Evolutionary conservation across 805 yeast species (phyloP).

Genomic region (Tanozyma kutaoensis): DNA sequence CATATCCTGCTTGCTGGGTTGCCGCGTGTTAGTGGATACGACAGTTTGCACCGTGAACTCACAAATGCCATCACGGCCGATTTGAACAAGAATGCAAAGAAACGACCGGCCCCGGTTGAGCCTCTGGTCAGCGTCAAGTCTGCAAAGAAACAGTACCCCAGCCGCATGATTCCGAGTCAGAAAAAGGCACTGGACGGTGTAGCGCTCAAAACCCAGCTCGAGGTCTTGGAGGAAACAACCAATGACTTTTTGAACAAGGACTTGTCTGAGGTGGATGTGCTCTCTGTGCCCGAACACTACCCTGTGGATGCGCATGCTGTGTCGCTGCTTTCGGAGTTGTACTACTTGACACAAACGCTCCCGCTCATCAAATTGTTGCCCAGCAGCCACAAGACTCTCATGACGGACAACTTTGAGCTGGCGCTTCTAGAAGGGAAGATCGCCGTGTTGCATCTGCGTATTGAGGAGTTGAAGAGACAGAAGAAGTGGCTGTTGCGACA

Average conservation of each 20-base stretch:
- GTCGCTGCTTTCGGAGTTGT: constrained; percentile 69
- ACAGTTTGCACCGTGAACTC: constrained; percentile 1
- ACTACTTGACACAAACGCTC: constrained; percentile 76
- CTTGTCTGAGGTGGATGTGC: constrained; percentile 19
- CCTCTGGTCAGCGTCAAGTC: too few relatives aligned
- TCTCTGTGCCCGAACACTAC: constrained; percentile 28
- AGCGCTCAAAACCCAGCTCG: constrained; percentile 10
- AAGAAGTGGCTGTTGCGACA: constrained; percentile 89
- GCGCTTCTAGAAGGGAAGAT: constrained; percentile 84
- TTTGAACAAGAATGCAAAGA: too few relatives aligned
- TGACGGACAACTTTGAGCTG: constrained; percentile 76
- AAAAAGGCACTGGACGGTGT: too few relatives aligned
- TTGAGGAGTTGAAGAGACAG: constrained; percentile 80
- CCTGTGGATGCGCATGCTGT: constrained; percentile 22
- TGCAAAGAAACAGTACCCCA: too few relatives aligned
- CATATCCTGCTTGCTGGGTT: constrained; percentile 1
- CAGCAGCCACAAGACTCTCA: constrained; percentile 72
- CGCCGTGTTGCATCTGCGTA: constrained; percentile 78
- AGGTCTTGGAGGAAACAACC: constrained; percentile 9
- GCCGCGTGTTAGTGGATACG: constrained; percentile 1
- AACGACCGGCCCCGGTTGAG: too few relatives aligned
- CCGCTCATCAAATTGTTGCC: constrained; percentile 76
- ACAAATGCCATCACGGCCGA: constrained; percentile 1
- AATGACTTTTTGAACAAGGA: constrained; percentile 11
- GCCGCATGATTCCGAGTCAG: too few relatives aligned